Percentiles rank a stretch among this genome's conserved stretches.
phyloP scores from a whole-genome alignment of 2,329 filamentous ascomycete genomes.

The Paraphaeosphaeria sporulosa region DNA sequence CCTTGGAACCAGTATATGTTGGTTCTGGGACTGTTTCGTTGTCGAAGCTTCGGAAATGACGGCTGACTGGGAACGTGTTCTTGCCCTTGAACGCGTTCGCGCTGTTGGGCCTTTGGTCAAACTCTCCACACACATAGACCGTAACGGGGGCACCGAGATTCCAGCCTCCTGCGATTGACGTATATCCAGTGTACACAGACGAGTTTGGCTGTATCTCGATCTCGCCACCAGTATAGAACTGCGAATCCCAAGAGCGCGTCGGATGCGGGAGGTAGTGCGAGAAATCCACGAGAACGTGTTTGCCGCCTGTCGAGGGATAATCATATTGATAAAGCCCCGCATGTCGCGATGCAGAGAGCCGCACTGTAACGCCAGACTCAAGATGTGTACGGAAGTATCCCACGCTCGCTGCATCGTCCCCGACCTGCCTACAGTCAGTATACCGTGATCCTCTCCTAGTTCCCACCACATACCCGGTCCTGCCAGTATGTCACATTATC shows the following conservation, averaged over 20 bases:
- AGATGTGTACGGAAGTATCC: slow-evolving; percentile 48
- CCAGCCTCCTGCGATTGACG: slow-evolving; percentile 48
- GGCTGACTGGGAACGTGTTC: slow-evolving; percentile 48
- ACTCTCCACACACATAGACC: slow-evolving; percentile 47
- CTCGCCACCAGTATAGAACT: slow-evolving; percentile 47
- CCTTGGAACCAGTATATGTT: slow-evolving; percentile 35
- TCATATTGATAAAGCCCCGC: slow-evolving; percentile 49
- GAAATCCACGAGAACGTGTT: slow-evolving; percentile 56
- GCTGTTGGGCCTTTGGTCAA: slow-evolving; percentile 32
- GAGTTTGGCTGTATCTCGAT: slow-evolving; percentile 43
- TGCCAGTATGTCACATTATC: slow-evolving; percentile 55
- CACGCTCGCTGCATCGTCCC: slow-evolving; percentile 43
- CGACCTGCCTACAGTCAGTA: slow-evolving; percentile 24
- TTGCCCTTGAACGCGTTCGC: slow-evolving; percentile 42
- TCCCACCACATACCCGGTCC: slow-evolving; percentile 33
- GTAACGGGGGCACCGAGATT: slow-evolving; percentile 46
- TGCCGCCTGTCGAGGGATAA: slow-evolving; percentile 46
- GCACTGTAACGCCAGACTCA: slow-evolving; percentile 44
- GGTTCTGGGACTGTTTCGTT: slow-evolving; percentile 41
- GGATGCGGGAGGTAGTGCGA: slow-evolving; percentile 54
- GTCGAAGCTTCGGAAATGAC: slow-evolving; percentile 42
- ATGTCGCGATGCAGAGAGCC: slow-evolving; percentile 48
- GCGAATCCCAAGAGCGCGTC: slow-evolving; percentile 45
- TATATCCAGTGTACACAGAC: slow-evolving; percentile 42
- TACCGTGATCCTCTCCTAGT: too few relatives aligned